A percentile compares a stretch with the other conserved stretches of the same genome.
phyloP scores from a whole-genome alignment of 2,329 filamentous ascomycete genomes.

The Sporothrix globosa region DNA sequence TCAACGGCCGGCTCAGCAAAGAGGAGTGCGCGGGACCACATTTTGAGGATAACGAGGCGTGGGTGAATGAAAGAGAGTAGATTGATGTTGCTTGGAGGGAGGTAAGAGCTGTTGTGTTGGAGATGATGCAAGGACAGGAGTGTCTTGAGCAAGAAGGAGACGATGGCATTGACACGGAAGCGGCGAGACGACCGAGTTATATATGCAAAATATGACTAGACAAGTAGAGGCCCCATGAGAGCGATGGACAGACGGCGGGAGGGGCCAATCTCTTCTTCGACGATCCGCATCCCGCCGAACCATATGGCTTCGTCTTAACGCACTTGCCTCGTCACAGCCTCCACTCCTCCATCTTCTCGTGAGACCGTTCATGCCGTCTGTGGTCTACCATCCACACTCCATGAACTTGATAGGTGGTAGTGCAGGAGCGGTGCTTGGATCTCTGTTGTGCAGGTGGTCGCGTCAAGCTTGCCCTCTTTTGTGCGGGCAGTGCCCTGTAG shows the following conservation, averaged over 20 bases:
- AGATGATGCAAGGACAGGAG: neutral
- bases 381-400: conserved; percentile 19
- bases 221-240: neutral
- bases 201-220: neutral
- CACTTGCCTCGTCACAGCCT: neutral
- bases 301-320: neutral
- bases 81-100: neutral
- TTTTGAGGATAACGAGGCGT: neutral
- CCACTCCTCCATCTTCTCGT: neutral
- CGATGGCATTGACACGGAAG: neutral
- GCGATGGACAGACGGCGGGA: neutral
- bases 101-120: neutral
- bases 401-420: neutral
- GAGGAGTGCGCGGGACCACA: conserved; percentile 30
- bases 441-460: neutral
- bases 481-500: neutral
- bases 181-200: neutral
- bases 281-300: neutral
- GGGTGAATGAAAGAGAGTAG: neutral
- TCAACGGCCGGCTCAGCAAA: conserved; percentile 30
- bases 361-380: conserved; percentile 12
- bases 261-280: neutral
- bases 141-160: neutral
- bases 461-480: neutral
- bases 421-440: neutral